These are phyloP conservation scores for Hyaloscypha bicolor DNA, from an alignment of 495 filamentous ascomycete genomes.

Conservation along the genomic window DNA sequence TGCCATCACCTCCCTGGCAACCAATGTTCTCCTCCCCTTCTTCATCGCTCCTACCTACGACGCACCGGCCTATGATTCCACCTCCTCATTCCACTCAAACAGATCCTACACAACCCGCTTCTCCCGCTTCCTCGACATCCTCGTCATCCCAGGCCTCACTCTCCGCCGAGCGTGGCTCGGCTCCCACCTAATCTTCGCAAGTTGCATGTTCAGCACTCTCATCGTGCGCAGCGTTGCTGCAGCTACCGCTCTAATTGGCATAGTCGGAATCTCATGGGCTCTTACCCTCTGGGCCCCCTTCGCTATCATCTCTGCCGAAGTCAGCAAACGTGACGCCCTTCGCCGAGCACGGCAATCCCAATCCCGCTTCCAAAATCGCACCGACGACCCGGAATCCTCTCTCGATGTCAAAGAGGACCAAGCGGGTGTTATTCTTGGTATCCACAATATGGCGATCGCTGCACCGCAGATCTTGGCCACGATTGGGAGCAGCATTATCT, in stretches of 20 bases:
- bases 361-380: neutral
- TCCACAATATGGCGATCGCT: constrained; percentile 90
- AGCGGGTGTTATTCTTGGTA: constrained; percentile 84
- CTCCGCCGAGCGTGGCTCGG: constrained; percentile 84
- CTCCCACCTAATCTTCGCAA: constrained; percentile 76
- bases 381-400: constrained; percentile 33
- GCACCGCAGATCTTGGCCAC: constrained; percentile 89
- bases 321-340: constrained; percentile 73
- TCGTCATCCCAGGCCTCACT: constrained; percentile 79
- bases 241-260: constrained; percentile 72
- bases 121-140: constrained; percentile 46
- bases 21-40: constrained; percentile 81
- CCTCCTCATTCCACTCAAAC: constrained; percentile 6
- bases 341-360: constrained; percentile 49
- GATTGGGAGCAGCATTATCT: constrained; percentile 76
- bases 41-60: constrained; percentile 77
- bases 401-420: constrained; percentile 60
- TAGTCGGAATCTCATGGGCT: constrained; percentile 87
- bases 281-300: constrained; percentile 90
- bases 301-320: constrained; percentile 87
- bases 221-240: constrained; percentile 66
- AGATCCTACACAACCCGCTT: constrained; percentile 41
- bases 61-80: constrained; percentile 34
- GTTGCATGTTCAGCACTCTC: constrained; percentile 79
- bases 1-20: constrained; percentile 74